Base-by-base conservation (phyloP, 208 protist species). In the Leishmania aethiopica region DNA sequence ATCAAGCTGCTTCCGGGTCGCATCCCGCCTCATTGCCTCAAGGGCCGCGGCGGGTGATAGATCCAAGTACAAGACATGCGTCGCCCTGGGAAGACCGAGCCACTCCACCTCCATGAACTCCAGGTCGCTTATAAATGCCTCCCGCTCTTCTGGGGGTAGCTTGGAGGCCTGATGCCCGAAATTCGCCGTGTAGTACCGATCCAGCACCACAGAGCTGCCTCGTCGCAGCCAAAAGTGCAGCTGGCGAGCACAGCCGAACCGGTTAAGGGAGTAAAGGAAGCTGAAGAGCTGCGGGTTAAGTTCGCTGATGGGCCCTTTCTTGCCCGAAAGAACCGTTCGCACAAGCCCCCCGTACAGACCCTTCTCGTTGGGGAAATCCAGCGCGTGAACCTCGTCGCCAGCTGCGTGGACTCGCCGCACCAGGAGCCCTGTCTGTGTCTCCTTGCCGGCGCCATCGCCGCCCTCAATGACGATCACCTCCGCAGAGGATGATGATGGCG, bases 101-200 rank as follows among this genome's bases (percentile, higher is more conserved):
- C 92, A 97, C 32, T 75, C 66, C 66, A 96, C 88, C 81, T 98
- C 96, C 25, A 92, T 89, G 45, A 79, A 77, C 74, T 91, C 85
- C 45, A 98, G 86, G 66, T 92, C 73, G 13, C 80, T 53, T 67
- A 98, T 95, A 77, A 96, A 93, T 1, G 74, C 69, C 25, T 83
- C 86, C 17, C 95, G 89, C 81, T 95, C 77, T 10, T 89, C 91
- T 22, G 78, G 80, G 32, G 89, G 83, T 49, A 97, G 83, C 81
- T 98, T 98, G 40, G 90, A 93, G 37, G 89, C 94, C 75, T 98
- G 96, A 82, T 98, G 94, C 11, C 96, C 96, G 66, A 94, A 98
- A 79, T 97, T 98, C 35, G 95, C 89, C 6, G 95, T 96, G 78
- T 97, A 96, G 83, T 98, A 98, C 28, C 96, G 88, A 84, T 98